Evolutionary conservation across 164 flowering plant species (phyloP).

Genomic region (Sedum album): DNA sequence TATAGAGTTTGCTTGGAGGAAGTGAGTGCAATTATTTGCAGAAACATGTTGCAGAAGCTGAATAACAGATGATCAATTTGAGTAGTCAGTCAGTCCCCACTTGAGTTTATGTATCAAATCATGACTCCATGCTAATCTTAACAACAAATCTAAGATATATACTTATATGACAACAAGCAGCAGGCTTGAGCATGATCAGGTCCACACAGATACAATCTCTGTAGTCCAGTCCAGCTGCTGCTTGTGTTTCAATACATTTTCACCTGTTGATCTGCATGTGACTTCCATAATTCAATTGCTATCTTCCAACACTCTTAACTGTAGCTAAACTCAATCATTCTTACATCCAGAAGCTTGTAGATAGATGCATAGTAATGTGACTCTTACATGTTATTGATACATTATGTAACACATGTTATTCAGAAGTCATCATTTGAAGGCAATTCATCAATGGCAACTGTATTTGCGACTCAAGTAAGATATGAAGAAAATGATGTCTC

Average conservation of each 20-base stretch:
- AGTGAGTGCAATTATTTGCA: constrained; percentile 2
- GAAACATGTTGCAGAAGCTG: neutral
- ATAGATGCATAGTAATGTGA: constrained; percentile 1
- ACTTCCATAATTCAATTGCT: neutral
- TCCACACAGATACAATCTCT: neutral
- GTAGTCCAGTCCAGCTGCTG: neutral
- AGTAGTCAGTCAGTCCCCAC: neutral
- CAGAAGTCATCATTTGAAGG: too few species aligned
- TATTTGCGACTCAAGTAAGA: neutral
- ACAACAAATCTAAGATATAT: neutral
- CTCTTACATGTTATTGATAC: neutral
- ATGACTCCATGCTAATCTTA: neutral
- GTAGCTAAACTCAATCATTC: neutral
- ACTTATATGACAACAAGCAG: neutral
- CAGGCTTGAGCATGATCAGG: neutral
- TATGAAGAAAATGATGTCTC: constrained; percentile 18
- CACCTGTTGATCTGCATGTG: neutral
- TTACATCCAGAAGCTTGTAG: neutral
- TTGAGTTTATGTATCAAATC: neutral
- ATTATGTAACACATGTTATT: too few species aligned
- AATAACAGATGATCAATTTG: neutral
- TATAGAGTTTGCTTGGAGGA: neutral
- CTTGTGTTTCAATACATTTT: neutral
- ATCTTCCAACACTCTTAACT: neutral
- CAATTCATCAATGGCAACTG: too few species aligned